Percentiles rank a stretch among this genome's conserved stretches.
phyloP scores from a whole-genome alignment of 257 asterid species.

The Nemophila menziesii region DNA sequence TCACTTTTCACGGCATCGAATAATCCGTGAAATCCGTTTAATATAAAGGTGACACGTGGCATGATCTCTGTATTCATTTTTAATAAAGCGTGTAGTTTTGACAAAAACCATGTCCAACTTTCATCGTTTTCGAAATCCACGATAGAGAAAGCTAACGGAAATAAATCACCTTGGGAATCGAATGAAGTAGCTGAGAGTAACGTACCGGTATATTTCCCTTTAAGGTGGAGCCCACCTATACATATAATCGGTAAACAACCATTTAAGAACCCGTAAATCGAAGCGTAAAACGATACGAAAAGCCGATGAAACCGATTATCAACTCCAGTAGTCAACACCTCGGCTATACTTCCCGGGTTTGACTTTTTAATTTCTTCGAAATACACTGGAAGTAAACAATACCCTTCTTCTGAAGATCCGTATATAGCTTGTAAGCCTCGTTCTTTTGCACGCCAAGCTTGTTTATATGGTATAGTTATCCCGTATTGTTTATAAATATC shows the following conservation, averaged over 20 bases:
- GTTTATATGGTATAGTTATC: slow-evolving; percentile 73
- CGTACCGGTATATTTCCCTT: slow-evolving; percentile 59
- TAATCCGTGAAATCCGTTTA: slow-evolving; percentile 41
- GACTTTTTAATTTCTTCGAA: slow-evolving; percentile 48
- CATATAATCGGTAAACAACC: slow-evolving; percentile 67
- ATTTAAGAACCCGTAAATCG: slow-evolving; percentile 40
- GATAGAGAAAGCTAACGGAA: slow-evolving; percentile 60
- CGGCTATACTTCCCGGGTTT: slow-evolving; percentile 62
- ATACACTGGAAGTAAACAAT: slow-evolving; percentile 51
- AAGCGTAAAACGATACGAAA: slow-evolving; percentile 54
- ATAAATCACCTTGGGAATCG: slow-evolving; percentile 67
- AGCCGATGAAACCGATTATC: slow-evolving; percentile 57
- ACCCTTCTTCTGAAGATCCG: slow-evolving; percentile 78
- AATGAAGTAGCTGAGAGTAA: slow-evolving; percentile 62
- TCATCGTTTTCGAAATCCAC: slow-evolving; percentile 60
- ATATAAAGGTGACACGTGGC: slow-evolving; percentile 41
- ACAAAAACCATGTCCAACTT: slow-evolving; percentile 75
- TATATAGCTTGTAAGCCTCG: slow-evolving; percentile 73
- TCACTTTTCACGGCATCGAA: slow-evolving; percentile 50
- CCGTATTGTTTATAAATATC: slow-evolving; percentile 56
- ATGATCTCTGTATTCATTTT: slow-evolving; percentile 40
- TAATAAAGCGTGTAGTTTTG: slow-evolving; percentile 45
- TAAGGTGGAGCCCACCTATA: slow-evolving; percentile 52
- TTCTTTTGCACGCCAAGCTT: slow-evolving; percentile 90
- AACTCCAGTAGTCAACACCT: slow-evolving; percentile 47